Conservation (phyloP, 2,329 filamentous ascomycete genomes). For the Ramichloridium luteum region DNA sequence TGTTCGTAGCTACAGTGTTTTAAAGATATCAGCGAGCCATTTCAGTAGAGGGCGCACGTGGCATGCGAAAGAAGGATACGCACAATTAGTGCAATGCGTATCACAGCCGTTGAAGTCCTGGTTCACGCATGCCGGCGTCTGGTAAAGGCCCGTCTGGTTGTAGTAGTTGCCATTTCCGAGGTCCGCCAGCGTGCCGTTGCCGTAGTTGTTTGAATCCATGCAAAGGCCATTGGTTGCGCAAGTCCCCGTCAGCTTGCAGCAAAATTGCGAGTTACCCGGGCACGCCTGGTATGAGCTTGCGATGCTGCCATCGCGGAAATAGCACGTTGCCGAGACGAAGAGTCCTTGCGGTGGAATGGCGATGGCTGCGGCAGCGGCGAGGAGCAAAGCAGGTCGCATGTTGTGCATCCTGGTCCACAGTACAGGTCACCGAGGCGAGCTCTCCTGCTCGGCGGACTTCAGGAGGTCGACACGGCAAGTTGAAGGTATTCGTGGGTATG, state of each 20-base stretch:
- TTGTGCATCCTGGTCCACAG: too few species aligned
- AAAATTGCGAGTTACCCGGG: neutral
- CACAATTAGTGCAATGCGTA: neutral
- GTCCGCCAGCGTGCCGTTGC: neutral
- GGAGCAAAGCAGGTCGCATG: too few species aligned
- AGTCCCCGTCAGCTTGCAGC: neutral
- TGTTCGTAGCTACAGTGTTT: neutral
- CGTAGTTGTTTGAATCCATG: neutral
- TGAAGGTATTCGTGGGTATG: too few species aligned
- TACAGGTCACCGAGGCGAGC: too few species aligned
- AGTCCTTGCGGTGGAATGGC: too few species aligned
- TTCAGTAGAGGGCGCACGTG: too few species aligned
- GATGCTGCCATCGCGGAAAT: neutral
- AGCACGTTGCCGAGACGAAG: conserved; percentile 5
- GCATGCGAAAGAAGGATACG: too few species aligned
- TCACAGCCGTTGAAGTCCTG: neutral
- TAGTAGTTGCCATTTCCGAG: neutral
- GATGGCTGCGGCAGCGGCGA: too few species aligned
- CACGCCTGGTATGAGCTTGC: neutral
- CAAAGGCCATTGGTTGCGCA: neutral
- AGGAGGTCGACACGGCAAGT: too few species aligned
- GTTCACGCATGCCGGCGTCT: neutral
- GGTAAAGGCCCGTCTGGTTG: neutral
- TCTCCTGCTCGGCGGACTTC: too few species aligned
- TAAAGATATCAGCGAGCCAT: neutral